phyloP scores from a whole-genome alignment of 169 alveolate genomes.

The Perkinsus chesapeaki region DNA sequence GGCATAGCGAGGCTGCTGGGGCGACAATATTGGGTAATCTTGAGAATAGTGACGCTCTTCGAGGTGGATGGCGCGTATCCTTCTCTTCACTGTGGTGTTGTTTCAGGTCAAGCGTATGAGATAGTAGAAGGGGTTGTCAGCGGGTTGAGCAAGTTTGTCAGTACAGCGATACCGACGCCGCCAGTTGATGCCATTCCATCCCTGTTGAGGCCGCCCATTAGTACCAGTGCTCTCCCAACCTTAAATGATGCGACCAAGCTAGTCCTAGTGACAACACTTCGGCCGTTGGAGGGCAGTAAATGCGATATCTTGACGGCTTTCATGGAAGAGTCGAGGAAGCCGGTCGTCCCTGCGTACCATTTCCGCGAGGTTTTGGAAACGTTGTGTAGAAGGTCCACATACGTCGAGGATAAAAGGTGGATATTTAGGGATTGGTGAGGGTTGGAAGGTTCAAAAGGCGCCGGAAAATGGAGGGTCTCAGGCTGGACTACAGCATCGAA shows the following conservation, averaged over 20 bases:
- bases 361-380: background rate
- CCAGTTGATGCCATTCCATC: background rate
- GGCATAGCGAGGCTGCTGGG: background rate
- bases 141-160: background rate
- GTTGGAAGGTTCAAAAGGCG: no score
- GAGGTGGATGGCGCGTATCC: background rate
- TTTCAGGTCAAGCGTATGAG: background rate
- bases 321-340: background rate
- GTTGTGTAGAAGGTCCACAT: background rate
- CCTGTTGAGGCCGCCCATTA: background rate
- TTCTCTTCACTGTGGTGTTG: no score
- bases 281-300: background rate
- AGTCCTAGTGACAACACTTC: background rate
- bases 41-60: background rate
- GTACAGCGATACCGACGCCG: background rate
- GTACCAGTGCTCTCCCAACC: background rate
- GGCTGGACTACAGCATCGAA: background rate
- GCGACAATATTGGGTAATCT: background rate
- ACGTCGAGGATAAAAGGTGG: background rate
- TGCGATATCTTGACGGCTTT: background rate
- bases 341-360: background rate
- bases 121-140: background rate
- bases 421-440: background rate
- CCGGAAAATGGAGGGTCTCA: background rate
- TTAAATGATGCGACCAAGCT: background rate